These are phyloP conservation scores for Uronychia binucleata DNA, from an alignment of 73 alveolate genomes.

Conservation along the genomic window DNA sequence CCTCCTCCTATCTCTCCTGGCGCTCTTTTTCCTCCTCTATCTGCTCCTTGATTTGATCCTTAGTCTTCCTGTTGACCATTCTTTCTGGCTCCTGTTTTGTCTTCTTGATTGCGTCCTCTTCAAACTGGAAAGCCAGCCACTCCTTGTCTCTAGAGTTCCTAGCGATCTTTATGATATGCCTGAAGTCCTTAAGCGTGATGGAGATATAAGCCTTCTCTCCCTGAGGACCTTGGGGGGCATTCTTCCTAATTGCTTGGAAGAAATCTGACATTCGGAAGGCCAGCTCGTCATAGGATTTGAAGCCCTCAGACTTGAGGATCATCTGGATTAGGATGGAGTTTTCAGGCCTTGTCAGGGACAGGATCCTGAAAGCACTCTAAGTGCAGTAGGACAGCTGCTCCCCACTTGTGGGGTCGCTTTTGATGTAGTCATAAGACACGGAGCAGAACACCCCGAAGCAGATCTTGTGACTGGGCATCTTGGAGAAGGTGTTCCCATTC, in stretches of 20 bases:
- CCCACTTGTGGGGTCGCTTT: background rate
- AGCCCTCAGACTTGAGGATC: slow-evolving; percentile 52
- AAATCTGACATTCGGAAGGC: background rate
- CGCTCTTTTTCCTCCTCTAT: slow-evolving; percentile 7
- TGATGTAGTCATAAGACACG: slow-evolving; percentile 8
- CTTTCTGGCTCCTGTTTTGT: slow-evolving; percentile 4
- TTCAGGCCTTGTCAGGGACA: slow-evolving; percentile 43
- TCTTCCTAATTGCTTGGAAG: slow-evolving; percentile 6
- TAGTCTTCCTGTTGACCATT: slow-evolving; percentile 9
- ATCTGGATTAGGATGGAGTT: slow-evolving; percentile 9
- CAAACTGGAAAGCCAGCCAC: background rate
- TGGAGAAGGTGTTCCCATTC: background rate
- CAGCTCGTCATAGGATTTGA: slow-evolving; percentile 22
- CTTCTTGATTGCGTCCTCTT: background rate
- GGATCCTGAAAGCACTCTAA: slow-evolving; percentile 44
- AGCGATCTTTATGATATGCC: slow-evolving; percentile 20
- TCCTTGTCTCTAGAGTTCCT: slow-evolving; percentile 7
- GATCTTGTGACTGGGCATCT: slow-evolving; percentile 4
- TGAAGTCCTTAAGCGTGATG: slow-evolving; percentile 12
- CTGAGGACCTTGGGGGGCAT: background rate
- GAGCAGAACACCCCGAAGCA: slow-evolving; percentile 57
- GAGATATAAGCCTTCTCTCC: background rate
- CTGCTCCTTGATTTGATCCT: slow-evolving; percentile 18
- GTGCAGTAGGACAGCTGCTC: background rate
- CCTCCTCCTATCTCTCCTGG: slow-evolving; percentile 1